Base-by-base conservation (phyloP, 2,329 filamentous ascomycete genomes). In the Penicillium sp. region DNA sequence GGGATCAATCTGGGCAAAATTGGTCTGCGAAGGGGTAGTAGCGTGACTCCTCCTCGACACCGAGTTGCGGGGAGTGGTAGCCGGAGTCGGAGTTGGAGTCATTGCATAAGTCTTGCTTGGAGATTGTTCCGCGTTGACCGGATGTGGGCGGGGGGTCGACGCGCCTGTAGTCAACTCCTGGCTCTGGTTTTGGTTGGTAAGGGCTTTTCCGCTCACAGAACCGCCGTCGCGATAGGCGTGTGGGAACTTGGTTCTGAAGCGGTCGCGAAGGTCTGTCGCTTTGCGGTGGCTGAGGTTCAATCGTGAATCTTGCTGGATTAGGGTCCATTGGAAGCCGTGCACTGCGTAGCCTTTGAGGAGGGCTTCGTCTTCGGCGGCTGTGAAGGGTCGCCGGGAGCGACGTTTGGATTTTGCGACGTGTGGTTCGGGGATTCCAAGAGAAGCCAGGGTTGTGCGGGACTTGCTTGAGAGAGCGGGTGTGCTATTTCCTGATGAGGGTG, bases 181-280 rank as follows among this genome's bases (percentile, higher is more conserved):
- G 35, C 38, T 55, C 44, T 56, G 61, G 4, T 31, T 50, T 45
- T 66, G 57, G 10, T 58, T 53, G 19, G 65, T 62, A 23, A 69
- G 53, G 6, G 62, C 62, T 39, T 71, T 73, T 19, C 70, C 71
- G 23, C 68, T 76, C 23, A 75, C 73, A 19, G 74, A 74, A n/a
- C 75, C 75, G 3, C 75, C 75, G 31, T 77, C 70, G 13, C 77
- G 78, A 66, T 86, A 88, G 19, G 80, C 76, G 31, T 85, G 78
- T 0, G 85, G 83, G 62, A 82, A 87, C 33, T 80, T 79, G 8
- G 83, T 85, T 17, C 85, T 78, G 61, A 88, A 85, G 4, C 85
- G 81, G 68, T 88, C 86, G 33, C 86, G 78, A 15, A 88, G 67
- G 65, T 88, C 85, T 2, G 83, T 86, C 17, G 82, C 77, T 44